These are phyloP conservation scores for Monsonia emarginata DNA, from an alignment of 441 rosid genomes.

Conservation along the genomic window DNA sequence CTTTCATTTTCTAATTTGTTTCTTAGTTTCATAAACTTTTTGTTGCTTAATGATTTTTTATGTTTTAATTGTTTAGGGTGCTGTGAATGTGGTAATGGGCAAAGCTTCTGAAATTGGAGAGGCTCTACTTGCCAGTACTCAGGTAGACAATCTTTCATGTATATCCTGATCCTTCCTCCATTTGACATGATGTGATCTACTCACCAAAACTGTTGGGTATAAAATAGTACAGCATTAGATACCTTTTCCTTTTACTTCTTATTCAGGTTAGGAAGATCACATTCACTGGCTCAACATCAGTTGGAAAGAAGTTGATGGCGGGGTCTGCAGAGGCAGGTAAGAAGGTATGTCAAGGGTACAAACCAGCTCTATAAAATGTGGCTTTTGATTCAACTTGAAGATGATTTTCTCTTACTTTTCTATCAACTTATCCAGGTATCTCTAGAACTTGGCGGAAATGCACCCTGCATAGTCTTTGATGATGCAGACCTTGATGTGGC, in stretches of 20 bases:
- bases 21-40: neutral
- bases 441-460: slow-evolving; percentile 96
- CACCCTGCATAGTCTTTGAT: slow-evolving; percentile 94
- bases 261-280: slow-evolving; percentile 85
- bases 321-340: slow-evolving; percentile 89
- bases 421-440: slow-evolving; percentile 45
- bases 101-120: slow-evolving; percentile 85
- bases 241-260: slow-evolving; percentile 18
- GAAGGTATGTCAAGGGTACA: slow-evolving; percentile 40
- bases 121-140: slow-evolving; percentile 66
- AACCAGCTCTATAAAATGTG: slow-evolving; percentile 2
- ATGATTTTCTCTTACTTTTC: slow-evolving; percentile 13
- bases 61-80: slow-evolving; percentile 49
- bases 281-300: slow-evolving; percentile 94
- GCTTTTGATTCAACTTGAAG: slow-evolving; percentile 8
- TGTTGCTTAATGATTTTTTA: slow-evolving; percentile 19
- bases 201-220: neutral
- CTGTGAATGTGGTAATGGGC: slow-evolving; percentile 78
- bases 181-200: slow-evolving; percentile 17
- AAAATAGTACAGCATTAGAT: slow-evolving; percentile 12
- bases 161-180: slow-evolving; percentile 3
- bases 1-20: slow-evolving; percentile 1
- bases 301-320: slow-evolving; percentile 95
- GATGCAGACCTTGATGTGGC: slow-evolving; percentile 93
- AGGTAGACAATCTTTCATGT: slow-evolving; percentile 36